Conservation (phyloP, 768 basidiomycete genomes). For the Mycena vitilis region DNA sequence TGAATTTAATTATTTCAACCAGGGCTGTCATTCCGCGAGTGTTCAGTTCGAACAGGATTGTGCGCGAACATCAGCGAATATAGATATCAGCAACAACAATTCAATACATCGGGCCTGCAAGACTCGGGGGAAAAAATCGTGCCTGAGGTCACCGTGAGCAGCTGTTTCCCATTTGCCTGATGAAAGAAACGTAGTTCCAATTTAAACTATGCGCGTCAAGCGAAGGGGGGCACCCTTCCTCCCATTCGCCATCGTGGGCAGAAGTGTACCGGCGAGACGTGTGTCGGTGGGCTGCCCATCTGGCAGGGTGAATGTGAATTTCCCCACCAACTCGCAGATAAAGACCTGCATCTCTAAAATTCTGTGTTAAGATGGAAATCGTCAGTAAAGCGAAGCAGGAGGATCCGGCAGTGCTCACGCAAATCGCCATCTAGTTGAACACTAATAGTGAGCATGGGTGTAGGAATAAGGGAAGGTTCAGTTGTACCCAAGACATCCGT, state of each 20-base stretch:
- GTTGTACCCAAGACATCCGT: conserved; percentile 16
- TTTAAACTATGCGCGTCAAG: no score
- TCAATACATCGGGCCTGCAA: no score
- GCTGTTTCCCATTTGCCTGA: no score
- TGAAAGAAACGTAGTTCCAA: no score
- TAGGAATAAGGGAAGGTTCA: not conserved
- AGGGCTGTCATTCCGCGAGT: no score
- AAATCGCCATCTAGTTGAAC: conserved; percentile 20
- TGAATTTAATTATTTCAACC: no score
- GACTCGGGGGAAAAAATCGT: no score
- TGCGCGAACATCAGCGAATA: no score
- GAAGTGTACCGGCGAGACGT: not conserved
- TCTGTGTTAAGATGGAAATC: not conserved
- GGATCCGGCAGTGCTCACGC: conserved; percentile 5
- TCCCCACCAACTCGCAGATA: conserved; percentile 10
- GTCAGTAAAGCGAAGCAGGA: not conserved
- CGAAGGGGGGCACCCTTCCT: not conserved
- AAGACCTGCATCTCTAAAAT: conserved; percentile 26
- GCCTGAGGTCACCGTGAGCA: no score
- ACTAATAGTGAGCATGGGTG: not conserved
- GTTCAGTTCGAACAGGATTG: no score
- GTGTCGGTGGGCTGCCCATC: not conserved
- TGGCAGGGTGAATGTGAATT: conserved; percentile 11
- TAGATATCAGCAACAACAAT: no score
- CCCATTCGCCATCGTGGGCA: not conserved